Conservation (phyloP, 1,284 basidiomycete genomes). For the Neonothopanus nambi region DNA sequence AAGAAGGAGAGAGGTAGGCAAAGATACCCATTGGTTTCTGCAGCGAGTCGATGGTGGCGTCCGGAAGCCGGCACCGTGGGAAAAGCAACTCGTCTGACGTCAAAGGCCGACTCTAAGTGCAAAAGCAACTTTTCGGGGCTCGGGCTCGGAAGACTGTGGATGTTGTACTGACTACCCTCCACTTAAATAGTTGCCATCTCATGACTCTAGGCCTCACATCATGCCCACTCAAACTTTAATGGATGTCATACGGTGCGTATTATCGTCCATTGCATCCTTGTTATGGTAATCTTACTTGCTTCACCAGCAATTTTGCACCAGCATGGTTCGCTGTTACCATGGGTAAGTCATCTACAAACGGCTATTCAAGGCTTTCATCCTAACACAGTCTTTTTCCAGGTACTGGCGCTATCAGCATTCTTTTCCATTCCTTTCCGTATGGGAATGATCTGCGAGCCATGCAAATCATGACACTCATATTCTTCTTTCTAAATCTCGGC, state of each 20-base stretch:
- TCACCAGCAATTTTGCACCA: slow-evolving; percentile 17
- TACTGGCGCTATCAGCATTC: slow-evolving; percentile 54
- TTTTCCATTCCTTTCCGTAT: slow-evolving; percentile 58
- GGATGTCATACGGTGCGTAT: slow-evolving; percentile 17
- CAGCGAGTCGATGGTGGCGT: slow-evolving; percentile 1
- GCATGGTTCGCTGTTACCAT: slow-evolving; percentile 32
- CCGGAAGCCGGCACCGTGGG: slow-evolving; percentile 2
- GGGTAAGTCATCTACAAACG: slow-evolving; percentile 40
- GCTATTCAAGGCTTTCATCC: background rate
- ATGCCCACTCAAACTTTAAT: slow-evolving; percentile 6
- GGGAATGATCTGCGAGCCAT: slow-evolving; percentile 39
- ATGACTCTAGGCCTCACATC: background rate
- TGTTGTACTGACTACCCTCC: too few relatives aligned
- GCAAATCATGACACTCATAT: slow-evolving; percentile 45
- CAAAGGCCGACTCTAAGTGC: too few relatives aligned
- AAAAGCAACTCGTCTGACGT: too few relatives aligned
- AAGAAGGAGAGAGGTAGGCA: slow-evolving; percentile 14
- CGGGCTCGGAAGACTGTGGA: background rate
- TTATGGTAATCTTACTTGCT: background rate
- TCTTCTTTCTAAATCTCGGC: slow-evolving; percentile 69
- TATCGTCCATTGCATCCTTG: background rate
- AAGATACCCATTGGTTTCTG: slow-evolving; percentile 18
- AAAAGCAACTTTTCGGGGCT: background rate
- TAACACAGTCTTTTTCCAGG: slow-evolving; percentile 34
- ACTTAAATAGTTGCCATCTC: slow-evolving; percentile 3